Evolutionary conservation across 2,329 filamentous ascomycete species (phyloP), one percentile per base, ranked within the genome.

Genomic region (Sarocladium kiliense): DNA sequence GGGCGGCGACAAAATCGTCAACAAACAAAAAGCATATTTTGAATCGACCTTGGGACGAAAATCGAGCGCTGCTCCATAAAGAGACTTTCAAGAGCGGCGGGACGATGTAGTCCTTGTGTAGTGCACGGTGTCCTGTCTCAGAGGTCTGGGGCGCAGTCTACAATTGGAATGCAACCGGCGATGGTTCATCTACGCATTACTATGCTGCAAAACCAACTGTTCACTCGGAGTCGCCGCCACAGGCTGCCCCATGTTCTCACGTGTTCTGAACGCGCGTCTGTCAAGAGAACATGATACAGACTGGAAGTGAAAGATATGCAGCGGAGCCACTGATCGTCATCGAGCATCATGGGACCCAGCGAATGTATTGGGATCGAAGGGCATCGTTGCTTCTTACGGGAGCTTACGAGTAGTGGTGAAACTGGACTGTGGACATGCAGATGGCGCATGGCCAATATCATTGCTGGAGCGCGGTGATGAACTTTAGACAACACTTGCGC

Each of bases 241-340:
- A 21, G 19, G 47, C 25, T 51, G 47, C 12, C 30, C n/a, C 47
- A 36, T 12, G 21, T 12, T 9, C 21, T 32, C 25, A n/a, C n/a
- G 26, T 6, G 44, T 32, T 27, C 11, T n/a, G 44, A 49, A 49
- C 44, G 44, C 44, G 44, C 44, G 27, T 51, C 47, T 51, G 6
- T 47, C 23, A 47, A 7, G 23, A 39, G 41, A n/a, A 19, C 3
- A n/a, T n/a, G n/a, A n/a, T n/a, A 34, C 30, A 36, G 47, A 47
- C 44, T 51, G 18, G 47, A n/a, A 34, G 19, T 23, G n/a, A 30
- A 27, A 5, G 44, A 18, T 32, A n/a, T n/a, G n/a, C 23, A 19
- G 32, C 5, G 44, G 47, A 36, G 47, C 27, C 47, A 36, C 30
- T 51, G 47, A 51, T 51, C 47, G 11, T 51, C 30, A 36, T 21